phyloP scores from a whole-genome alignment of 2,329 filamentous ascomycete genomes.

The Cadophora malorum region DNA sequence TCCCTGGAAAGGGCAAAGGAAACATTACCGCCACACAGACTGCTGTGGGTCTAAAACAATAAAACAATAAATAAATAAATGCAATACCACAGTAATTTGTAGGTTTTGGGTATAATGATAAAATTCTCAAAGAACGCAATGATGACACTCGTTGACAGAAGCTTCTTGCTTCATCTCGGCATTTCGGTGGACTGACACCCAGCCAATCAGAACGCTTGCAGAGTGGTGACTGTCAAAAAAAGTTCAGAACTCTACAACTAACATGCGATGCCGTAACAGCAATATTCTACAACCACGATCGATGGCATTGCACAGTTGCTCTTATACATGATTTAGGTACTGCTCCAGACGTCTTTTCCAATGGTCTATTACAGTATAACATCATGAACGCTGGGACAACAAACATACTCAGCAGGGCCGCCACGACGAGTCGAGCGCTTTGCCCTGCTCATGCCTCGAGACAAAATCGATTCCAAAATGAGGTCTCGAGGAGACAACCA shows the following conservation, averaged over 20 bases:
- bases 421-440: slow-evolving; percentile 40
- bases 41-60: no score
- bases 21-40: no score
- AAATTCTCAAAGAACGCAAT: no score
- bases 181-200: slow-evolving; percentile 9
- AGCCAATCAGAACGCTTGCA: slow-evolving; percentile 9
- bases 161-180: slow-evolving; percentile 1
- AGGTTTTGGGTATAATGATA: no score
- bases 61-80: no score
- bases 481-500: slow-evolving; percentile 32
- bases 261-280: slow-evolving; percentile 1
- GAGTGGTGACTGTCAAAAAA: slow-evolving; percentile 18
- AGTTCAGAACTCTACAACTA: not conserved
- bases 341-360: slow-evolving; percentile 13
- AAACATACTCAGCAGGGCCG: slow-evolving; percentile 43
- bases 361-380: slow-evolving; percentile 31
- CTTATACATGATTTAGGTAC: not conserved
- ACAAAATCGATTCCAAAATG: slow-evolving; percentile 32
- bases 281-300: not conserved
- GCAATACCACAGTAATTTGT: no score
- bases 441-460: slow-evolving; percentile 39
- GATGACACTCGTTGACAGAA: not conserved
- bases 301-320: not conserved
- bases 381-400: slow-evolving; percentile 45
- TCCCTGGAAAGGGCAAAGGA: no score